Conservation (phyloP, 495 filamentous ascomycete genomes). For the Staphylotrichum tortipilum region DNA sequence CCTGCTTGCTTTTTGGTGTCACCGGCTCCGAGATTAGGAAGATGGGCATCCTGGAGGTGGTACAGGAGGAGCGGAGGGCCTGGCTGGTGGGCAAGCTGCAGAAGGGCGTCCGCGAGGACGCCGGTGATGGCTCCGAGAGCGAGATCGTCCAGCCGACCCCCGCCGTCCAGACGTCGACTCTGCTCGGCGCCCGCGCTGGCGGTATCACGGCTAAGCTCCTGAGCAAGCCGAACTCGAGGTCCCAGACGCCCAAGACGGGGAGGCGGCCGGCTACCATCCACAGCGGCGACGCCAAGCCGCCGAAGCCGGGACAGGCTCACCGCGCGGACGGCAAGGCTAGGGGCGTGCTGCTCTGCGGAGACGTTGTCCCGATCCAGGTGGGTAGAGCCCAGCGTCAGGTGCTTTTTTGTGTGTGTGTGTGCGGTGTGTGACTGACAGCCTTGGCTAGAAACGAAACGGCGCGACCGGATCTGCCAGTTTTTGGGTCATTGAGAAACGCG, state of each 20-base stretch:
- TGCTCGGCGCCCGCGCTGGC: slow-evolving; percentile 53
- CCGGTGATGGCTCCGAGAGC: slow-evolving; percentile 35
- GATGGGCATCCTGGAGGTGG: slow-evolving; percentile 90
- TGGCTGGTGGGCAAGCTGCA: slow-evolving; percentile 87
- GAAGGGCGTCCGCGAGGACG: slow-evolving; percentile 37
- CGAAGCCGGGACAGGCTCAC: slow-evolving; percentile 40
- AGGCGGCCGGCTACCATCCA: slow-evolving; percentile 65
- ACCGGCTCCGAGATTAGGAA: slow-evolving; percentile 89
- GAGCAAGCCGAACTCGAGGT: slow-evolving; percentile 75
- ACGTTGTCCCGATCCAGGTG: slow-evolving; percentile 78
- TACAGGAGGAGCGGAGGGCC: slow-evolving; percentile 72
- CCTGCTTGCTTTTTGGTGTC: slow-evolving; percentile 91
- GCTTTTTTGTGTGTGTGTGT: background rate
- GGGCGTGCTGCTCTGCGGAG: slow-evolving; percentile 87
- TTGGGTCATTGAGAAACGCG: slow-evolving; percentile 96
- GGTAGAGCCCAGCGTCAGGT: background rate
- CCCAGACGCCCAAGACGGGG: slow-evolving; percentile 34
- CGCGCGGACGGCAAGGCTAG: slow-evolving; percentile 68
- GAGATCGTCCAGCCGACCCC: slow-evolving; percentile 39
- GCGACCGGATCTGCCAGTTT: slow-evolving; percentile 83
- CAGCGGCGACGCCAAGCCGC: slow-evolving; percentile 57
- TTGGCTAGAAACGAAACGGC: slow-evolving; percentile 80
- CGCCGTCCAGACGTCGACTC: slow-evolving; percentile 36
- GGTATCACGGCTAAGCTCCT: slow-evolving; percentile 80
- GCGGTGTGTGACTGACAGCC: slow-evolving; percentile 1